Percentiles rank a stretch among this genome's conserved stretches.
Evolutionary conservation across 768 basidiomycete species (phyloP).

Genomic region (Termitomyces sp.): DNA sequence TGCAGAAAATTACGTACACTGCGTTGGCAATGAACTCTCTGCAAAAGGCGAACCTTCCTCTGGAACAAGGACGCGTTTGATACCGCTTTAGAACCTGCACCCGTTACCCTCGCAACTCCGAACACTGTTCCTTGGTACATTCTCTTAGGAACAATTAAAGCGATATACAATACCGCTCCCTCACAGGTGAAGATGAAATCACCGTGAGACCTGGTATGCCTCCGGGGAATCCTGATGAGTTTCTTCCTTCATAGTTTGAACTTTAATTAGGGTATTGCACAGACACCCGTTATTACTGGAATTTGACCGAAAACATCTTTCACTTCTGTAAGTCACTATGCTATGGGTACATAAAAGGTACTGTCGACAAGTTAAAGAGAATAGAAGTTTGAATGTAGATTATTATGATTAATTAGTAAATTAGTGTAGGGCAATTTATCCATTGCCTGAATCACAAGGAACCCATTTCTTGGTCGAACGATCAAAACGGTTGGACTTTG

Average conservation of each 20-base stretch:
- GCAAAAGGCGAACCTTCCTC: conserved; percentile 24
- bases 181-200: conserved; percentile 28
- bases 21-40: conserved; percentile 42
- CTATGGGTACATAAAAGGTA: no score
- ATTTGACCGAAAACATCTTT: conserved; percentile 57
- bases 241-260: not conserved
- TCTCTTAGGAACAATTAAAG: conserved; percentile 61
- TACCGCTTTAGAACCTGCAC: conserved; percentile 59
- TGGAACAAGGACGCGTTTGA: conserved; percentile 46
- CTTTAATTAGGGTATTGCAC: not conserved
- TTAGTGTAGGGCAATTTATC: not conserved
- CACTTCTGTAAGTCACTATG: not conserved
- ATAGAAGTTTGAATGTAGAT: not conserved
- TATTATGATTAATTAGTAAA: not conserved
- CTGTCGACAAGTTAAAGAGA: no score
- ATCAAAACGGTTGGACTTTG: no score
- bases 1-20: conserved; percentile 35
- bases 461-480: no score
- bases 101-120: conserved; percentile 46
- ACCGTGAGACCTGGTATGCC: conserved; percentile 49
- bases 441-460: not conserved
- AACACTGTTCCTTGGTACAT: conserved; percentile 41
- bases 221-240: conserved; percentile 51
- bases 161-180: conserved; percentile 47
- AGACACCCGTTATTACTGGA: conserved; percentile 61